Evolutionary conservation across 495 filamentous ascomycete species (phyloP).

Genomic region (Hyaloscypha finlandica): DNA sequence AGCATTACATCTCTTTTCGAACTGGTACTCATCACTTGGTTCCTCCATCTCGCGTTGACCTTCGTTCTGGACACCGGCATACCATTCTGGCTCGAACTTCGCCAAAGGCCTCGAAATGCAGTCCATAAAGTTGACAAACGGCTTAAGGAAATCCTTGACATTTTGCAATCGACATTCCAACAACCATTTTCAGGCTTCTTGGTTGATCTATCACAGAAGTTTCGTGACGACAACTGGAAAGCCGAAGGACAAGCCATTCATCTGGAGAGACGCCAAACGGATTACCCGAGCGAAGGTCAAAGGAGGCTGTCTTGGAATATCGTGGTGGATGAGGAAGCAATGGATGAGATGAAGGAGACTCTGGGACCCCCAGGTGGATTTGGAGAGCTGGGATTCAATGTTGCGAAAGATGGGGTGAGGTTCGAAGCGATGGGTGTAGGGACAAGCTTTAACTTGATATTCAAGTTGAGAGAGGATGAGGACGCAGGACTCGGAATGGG

Average conservation of each 20-base stretch:
- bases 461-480: neutral
- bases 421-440: slow-evolving; percentile 23
- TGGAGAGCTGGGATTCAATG: slow-evolving; percentile 27
- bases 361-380: slow-evolving; percentile 26
- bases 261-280: slow-evolving; percentile 10
- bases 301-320: slow-evolving; percentile 24
- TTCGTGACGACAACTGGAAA: neutral
- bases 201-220: no score
- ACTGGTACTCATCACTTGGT: neutral
- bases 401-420: slow-evolving; percentile 15
- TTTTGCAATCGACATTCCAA: neutral
- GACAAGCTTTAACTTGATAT: slow-evolving; percentile 14
- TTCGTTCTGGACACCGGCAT: neutral
- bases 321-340: slow-evolving; percentile 10
- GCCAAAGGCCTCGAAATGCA: neutral
- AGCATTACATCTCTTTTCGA: neutral
- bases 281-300: neutral
- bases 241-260: neutral
- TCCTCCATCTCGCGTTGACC: neutral
- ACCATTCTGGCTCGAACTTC: neutral
- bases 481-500: no score
- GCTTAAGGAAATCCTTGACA: neutral
- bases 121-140: neutral
- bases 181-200: no score
- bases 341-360: slow-evolving; percentile 27